These are phyloP conservation scores for Yamadazyma aaseri DNA, from an alignment of 1,139 yeast species.

Conservation along the genomic window DNA sequence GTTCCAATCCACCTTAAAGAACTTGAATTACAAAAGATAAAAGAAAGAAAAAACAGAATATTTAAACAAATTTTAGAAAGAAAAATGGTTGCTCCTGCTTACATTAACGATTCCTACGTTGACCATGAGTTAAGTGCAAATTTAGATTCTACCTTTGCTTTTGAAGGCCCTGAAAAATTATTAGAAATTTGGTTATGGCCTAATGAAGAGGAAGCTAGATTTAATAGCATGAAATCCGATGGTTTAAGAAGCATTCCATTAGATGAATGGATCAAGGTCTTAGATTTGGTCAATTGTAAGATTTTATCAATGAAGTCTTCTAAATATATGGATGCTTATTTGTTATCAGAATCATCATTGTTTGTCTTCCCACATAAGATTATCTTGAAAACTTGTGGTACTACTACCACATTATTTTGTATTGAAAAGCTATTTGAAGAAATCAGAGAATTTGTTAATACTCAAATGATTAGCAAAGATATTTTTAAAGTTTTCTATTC, in stretches of 20 bases:
- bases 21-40: constrained; percentile 16
- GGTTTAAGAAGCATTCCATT: constrained; percentile 69
- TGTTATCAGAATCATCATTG: constrained; percentile 85
- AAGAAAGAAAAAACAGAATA: too few relatives aligned
- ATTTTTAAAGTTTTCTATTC: constrained; percentile 83
- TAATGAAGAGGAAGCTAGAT: constrained; percentile 37
- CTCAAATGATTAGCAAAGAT: constrained; percentile 20
- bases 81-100: constrained; percentile 47
- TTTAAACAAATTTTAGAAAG: too few relatives aligned
- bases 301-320: constrained; percentile 77
- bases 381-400: constrained; percentile 92
- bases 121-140: constrained; percentile 78
- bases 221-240: constrained; percentile 23
- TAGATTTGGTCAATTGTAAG: constrained; percentile 86
- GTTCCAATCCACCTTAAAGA: constrained; percentile 39
- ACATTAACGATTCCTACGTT: constrained; percentile 51
- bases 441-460: constrained; percentile 16
- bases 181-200: constrained; percentile 85
- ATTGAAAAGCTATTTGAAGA: constrained; percentile 61
- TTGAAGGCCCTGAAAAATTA: constrained; percentile 96
- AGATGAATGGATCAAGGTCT: constrained; percentile 64
- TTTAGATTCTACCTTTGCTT: constrained; percentile 85
- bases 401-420: constrained; percentile 86
- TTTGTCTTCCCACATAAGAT: constrained; percentile 87
- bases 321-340: constrained; percentile 70